These are phyloP conservation scores for Imleria badia DNA, from an alignment of 768 basidiomycete genomes.

Conservation along the genomic window DNA sequence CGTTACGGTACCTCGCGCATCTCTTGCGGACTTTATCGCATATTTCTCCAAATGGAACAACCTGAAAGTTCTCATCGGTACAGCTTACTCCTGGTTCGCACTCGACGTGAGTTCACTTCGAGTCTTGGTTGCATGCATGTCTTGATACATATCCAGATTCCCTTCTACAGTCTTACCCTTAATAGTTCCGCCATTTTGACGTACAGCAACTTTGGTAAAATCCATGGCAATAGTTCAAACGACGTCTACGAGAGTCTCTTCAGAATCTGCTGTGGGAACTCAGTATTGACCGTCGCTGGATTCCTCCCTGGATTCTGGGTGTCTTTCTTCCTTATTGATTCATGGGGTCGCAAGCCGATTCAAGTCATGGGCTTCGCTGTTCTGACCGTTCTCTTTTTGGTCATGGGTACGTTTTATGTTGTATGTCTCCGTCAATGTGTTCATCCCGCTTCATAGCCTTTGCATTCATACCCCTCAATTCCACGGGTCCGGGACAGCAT, in stretches of 20 bases:
- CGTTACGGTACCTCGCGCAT: slow-evolving; percentile 63
- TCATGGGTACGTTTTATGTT: slow-evolving; percentile 53
- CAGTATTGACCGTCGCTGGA: slow-evolving; percentile 19
- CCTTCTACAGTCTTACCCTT: slow-evolving; percentile 85
- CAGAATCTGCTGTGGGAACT: slow-evolving; percentile 19
- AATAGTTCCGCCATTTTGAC: slow-evolving; percentile 75
- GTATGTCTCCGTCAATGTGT: background rate
- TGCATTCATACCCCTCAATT: slow-evolving; percentile 56
- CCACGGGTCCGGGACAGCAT: slow-evolving; percentile 49
- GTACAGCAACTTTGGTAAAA: slow-evolving; percentile 64
- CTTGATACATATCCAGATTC: slow-evolving; percentile 48
- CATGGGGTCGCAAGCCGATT: slow-evolving; percentile 71
- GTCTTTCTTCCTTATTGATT: slow-evolving; percentile 65
- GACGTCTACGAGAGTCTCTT: slow-evolving; percentile 26
- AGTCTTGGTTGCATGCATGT: background rate
- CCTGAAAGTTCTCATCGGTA: slow-evolving; percentile 73
- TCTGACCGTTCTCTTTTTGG: slow-evolving; percentile 63
- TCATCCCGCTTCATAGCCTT: slow-evolving; percentile 45
- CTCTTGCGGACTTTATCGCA: slow-evolving; percentile 57
- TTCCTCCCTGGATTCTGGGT: slow-evolving; percentile 56
- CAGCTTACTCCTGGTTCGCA: slow-evolving; percentile 86
- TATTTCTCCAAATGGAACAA: slow-evolving; percentile 78
- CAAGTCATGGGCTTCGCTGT: slow-evolving; percentile 71
- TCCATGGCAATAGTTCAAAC: slow-evolving; percentile 21
- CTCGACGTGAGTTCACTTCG: slow-evolving; percentile 55